These are phyloP conservation scores for Verticillium klebahnii DNA, from an alignment of 2,329 filamentous ascomycete genomes.

Conservation along the genomic window DNA sequence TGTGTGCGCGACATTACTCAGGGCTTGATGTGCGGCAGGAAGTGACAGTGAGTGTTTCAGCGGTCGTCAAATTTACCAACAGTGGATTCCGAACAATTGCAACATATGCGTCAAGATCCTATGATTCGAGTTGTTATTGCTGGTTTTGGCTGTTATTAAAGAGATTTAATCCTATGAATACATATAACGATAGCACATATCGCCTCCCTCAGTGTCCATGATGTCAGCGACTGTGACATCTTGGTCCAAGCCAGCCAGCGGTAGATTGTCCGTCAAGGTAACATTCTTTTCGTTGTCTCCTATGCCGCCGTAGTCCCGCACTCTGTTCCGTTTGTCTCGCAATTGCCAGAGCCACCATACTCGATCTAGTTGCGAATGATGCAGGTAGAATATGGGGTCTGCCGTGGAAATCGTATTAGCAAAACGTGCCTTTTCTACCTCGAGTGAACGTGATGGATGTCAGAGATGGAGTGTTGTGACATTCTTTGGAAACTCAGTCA, in stretches of 20 bases:
- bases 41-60: no score
- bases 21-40: no score
- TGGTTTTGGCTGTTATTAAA: not conserved
- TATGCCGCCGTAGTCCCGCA: conserved; percentile 8
- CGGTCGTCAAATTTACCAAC: no score
- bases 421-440: not conserved
- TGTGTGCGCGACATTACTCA: no score
- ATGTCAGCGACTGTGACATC: conserved; percentile 11
- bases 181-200: conserved; percentile 13
- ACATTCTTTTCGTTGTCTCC: conserved; percentile 7
- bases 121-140: no score
- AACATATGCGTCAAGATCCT: no score
- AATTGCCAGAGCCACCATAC: conserved; percentile 15
- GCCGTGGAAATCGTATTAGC: not conserved
- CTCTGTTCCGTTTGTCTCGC: conserved; percentile 7
- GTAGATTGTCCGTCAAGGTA: conserved; percentile 8
- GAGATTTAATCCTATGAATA: not conserved
- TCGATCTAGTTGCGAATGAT: conserved; percentile 13
- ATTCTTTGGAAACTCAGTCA: not conserved
- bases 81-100: no score
- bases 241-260: conserved; percentile 9
- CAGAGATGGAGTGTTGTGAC: not conserved
- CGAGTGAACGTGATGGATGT: not conserved
- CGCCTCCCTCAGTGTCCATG: conserved; percentile 11
- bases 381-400: conserved; percentile 15